Conservation (phyloP, 169 alveolate genomes). For the Plasmodium reichenowi region DNA sequence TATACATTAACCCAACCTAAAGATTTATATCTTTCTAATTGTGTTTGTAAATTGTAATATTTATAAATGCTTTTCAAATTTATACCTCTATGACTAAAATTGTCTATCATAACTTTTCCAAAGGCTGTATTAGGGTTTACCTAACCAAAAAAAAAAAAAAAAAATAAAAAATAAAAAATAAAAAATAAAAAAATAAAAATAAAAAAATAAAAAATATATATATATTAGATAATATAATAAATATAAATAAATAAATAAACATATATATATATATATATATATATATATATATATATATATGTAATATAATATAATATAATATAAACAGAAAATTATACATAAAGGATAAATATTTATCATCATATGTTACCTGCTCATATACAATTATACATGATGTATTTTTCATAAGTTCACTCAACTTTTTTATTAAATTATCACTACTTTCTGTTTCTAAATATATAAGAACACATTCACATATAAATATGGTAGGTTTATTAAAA, state of each 20-base stretch:
- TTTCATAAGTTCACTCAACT: conserved; percentile 56
- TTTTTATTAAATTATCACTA: conserved; percentile 60
- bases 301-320: not conserved
- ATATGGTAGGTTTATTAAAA: conserved; percentile 72
- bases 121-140: conserved; percentile 76
- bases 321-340: not conserved
- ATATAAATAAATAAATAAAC: not conserved
- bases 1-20: conserved; percentile 79
- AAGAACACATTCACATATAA: conserved; percentile 80
- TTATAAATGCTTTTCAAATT: conserved; percentile 60
- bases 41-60: conserved; percentile 44
- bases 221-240: not conserved
- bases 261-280: not conserved
- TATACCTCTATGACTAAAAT: conserved; percentile 65
- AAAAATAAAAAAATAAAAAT: not conserved
- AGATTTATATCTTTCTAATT: conserved; percentile 29
- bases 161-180: not conserved
- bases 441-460: conserved; percentile 74
- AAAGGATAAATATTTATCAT: not conserved
- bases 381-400: conserved; percentile 67
- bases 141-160: conserved; percentile 1
- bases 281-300: not conserved
- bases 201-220: not conserved
- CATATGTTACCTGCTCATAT: conserved; percentile 73
- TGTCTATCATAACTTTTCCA: conserved; percentile 67